phyloP scores from a whole-genome alignment of 2,329 filamentous ascomycete species.

The Alternaria triticina region DNA sequence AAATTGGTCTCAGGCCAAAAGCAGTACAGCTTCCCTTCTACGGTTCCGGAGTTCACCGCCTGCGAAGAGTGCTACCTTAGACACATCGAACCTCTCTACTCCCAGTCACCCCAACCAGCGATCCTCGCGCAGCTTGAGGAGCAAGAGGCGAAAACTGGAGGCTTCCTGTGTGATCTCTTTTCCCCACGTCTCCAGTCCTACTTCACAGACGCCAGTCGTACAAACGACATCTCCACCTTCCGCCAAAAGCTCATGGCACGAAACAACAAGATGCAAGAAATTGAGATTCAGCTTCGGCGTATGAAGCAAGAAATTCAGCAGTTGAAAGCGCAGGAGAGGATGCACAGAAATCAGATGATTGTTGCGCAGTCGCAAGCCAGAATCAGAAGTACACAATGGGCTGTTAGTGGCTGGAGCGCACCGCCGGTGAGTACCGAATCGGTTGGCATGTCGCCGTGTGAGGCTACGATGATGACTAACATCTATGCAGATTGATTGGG shows the following conservation, averaged over 20 bases:
- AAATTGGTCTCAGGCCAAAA: slow-evolving; percentile 3
- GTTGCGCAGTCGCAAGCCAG: slow-evolving; percentile 12
- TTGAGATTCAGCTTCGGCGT: slow-evolving; percentile 11
- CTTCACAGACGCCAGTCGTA: slow-evolving; percentile 13
- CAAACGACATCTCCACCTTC: slow-evolving; percentile 9
- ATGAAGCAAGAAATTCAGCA: slow-evolving; percentile 20
- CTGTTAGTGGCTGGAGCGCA: slow-evolving; percentile 1
- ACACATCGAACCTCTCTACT: slow-evolving; percentile 14
- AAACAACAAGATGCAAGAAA: slow-evolving; percentile 15
- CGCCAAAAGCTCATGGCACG: slow-evolving; percentile 13
- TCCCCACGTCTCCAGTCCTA: slow-evolving; percentile 21
- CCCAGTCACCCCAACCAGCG: not conserved
- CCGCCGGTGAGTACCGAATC: slow-evolving; percentile 8
- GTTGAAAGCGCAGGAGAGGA: slow-evolving; percentile 12
- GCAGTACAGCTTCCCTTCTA: slow-evolving; percentile 8
- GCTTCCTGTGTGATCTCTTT: slow-evolving; percentile 25
- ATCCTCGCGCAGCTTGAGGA: slow-evolving; percentile 5
- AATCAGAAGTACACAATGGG: not conserved
- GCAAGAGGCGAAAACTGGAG: not conserved
- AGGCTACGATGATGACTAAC: not conserved
- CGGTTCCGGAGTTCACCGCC: slow-evolving; percentile 17
- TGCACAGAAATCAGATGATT: slow-evolving; percentile 15
- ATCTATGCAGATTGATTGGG: slow-evolving; percentile 12
- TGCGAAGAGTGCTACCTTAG: slow-evolving; percentile 25
- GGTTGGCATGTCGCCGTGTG: not conserved